phyloP scores from a whole-genome alignment of 2,329 filamentous ascomycete species.

The Diaporthe eres region DNA sequence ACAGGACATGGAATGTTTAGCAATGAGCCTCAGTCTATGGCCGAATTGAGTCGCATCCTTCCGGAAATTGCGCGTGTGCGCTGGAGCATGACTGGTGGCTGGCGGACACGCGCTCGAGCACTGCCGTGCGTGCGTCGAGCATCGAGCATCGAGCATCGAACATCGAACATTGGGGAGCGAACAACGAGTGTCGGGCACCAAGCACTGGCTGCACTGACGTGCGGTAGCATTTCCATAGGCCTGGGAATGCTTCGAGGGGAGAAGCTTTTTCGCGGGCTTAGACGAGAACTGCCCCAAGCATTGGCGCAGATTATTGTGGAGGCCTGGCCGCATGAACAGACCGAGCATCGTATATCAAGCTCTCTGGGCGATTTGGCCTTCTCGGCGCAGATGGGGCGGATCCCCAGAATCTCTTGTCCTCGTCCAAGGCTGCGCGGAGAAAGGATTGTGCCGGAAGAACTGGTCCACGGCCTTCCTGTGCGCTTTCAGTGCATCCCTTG shows the following conservation, averaged over 20 bases:
- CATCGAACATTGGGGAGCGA: not conserved
- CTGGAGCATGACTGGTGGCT: constrained; percentile 24
- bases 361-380: constrained; percentile 13
- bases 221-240: constrained; percentile 13
- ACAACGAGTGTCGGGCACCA: not conserved
- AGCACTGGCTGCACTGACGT: not conserved
- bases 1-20: not conserved
- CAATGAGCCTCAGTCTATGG: not conserved
- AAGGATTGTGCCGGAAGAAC: not conserved
- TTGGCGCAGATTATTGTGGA: constrained; percentile 29
- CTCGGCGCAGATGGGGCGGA: not conserved
- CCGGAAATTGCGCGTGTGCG: constrained; percentile 1
- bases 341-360: constrained; percentile 13
- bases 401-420: not conserved
- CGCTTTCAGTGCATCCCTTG: not conserved
- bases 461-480: not conserved
- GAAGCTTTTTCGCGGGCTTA: constrained; percentile 21
- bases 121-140: constrained; percentile 19
- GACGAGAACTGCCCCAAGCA: constrained; percentile 18
- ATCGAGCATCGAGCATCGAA: constrained; percentile 8
- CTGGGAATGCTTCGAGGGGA: constrained; percentile 14
- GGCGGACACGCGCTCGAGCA: constrained; percentile 15
- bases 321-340: constrained; percentile 15
- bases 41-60: constrained; percentile 7
- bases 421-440: constrained; percentile 1